Evolutionary conservation across 1,284 basidiomycete genomes (phyloP).

Genomic region (Ceraceosorus bombacis): DNA sequence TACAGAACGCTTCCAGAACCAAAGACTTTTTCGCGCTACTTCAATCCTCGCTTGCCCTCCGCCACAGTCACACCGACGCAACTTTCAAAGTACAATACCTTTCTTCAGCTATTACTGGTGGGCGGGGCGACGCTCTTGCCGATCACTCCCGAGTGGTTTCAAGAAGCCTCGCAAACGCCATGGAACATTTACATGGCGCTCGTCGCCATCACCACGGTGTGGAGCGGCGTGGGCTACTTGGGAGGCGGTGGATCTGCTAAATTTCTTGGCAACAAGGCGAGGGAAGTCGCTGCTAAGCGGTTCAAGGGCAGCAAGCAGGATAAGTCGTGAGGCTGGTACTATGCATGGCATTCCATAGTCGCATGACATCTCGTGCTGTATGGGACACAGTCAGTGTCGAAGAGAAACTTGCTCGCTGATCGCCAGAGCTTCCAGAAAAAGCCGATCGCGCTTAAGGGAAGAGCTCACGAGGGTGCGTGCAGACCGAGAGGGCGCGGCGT

Average conservation of each 20-base stretch:
- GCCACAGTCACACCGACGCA: constrained; percentile 82
- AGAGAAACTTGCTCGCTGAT: too few species aligned
- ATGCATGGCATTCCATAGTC: too few species aligned
- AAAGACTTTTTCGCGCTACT: constrained; percentile 84
- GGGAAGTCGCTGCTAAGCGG: constrained; percentile 1
- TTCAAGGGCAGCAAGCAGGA: too few species aligned
- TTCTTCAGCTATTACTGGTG: constrained; percentile 82
- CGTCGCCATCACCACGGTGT: constrained; percentile 80
- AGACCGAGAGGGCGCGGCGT: constrained; percentile 85
- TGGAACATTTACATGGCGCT: constrained; percentile 57
- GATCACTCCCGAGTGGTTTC: constrained; percentile 55
- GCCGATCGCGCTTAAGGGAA: too few species aligned
- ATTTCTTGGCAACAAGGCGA: constrained; percentile 10
- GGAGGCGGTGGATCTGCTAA: constrained; percentile 21
- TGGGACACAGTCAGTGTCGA: too few species aligned
- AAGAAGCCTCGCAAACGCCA: constrained; percentile 9
- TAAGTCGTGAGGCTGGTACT: too few species aligned
- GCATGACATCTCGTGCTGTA: too few species aligned
- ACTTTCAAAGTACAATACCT: constrained; percentile 65
- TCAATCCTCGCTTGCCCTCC: constrained; percentile 88
- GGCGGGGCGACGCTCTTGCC: constrained; percentile 77
- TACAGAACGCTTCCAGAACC: constrained; percentile 80
- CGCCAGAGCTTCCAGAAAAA: too few species aligned
- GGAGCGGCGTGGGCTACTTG: constrained; percentile 83
- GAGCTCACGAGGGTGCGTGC: constrained; percentile 81